Evolutionary conservation across 805 yeast genomes (phyloP).

Genomic region (Pichia insulana): DNA sequence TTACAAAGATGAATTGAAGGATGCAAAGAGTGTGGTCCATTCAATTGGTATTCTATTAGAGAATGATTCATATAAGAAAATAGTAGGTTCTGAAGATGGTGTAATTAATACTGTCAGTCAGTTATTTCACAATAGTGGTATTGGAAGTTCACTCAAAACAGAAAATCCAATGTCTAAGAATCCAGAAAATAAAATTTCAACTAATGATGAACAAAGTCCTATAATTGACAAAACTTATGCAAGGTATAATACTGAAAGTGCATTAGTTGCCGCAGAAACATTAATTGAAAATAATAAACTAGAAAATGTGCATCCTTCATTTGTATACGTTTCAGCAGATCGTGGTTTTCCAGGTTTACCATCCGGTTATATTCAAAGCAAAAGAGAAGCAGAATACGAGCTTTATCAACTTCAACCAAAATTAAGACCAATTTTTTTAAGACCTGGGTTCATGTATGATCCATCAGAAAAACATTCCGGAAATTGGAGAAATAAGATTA

Average conservation of each 20-base stretch:
- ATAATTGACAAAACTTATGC: slow-evolving; percentile 40
- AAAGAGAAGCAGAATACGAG: slow-evolving; percentile 67
- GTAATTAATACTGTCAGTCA: slow-evolving; percentile 29
- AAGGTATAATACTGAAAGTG: slow-evolving; percentile 61
- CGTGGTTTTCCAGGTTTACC: slow-evolving; percentile 61
- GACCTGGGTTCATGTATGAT: slow-evolving; percentile 85
- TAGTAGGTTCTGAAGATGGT: slow-evolving; percentile 29
- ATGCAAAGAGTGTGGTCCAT: slow-evolving; percentile 67
- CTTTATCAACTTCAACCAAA: slow-evolving; percentile 31
- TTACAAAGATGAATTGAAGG: slow-evolving; percentile 38
- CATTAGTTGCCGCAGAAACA: slow-evolving; percentile 52
- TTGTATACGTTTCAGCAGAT: slow-evolving; percentile 80
- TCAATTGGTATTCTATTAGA: slow-evolving; percentile 72
- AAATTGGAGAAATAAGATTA: slow-evolving; percentile 32
- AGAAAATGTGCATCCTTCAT: slow-evolving; percentile 24
- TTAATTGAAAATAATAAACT: slow-evolving; percentile 25
- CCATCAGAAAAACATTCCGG: slow-evolving; percentile 25
- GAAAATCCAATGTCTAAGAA: slow-evolving; percentile 54
- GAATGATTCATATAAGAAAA: slow-evolving; percentile 55
- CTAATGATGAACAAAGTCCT: slow-evolving; percentile 19
- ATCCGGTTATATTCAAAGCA: slow-evolving; percentile 61
- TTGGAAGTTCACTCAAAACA: slow-evolving; percentile 30
- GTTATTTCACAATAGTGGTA: slow-evolving; percentile 11
- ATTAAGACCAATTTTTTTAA: slow-evolving; percentile 54
- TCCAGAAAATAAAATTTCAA: too few relatives aligned